Evolutionary conservation across 305 asterid species (phyloP).

Genomic region (Rubia tinctorum): DNA sequence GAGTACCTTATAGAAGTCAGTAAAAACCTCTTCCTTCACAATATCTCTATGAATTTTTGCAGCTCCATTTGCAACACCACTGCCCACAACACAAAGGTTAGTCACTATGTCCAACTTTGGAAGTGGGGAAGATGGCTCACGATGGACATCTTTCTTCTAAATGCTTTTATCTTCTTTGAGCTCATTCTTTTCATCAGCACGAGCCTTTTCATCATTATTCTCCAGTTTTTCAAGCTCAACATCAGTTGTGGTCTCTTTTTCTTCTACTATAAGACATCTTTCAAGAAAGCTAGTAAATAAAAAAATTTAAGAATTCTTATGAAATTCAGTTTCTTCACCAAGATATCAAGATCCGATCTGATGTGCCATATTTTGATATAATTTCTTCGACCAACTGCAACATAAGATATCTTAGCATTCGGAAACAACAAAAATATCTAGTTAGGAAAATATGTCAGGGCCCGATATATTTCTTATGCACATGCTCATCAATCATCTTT

Average conservation of each 20-base stretch:
- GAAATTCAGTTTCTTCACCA: slow-evolving; percentile 54
- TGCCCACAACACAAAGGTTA: slow-evolving; percentile 86
- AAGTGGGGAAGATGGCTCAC: slow-evolving; percentile 37
- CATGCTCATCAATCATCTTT: slow-evolving; percentile 84
- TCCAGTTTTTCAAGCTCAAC: slow-evolving; percentile 23
- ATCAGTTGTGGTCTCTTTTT: slow-evolving; percentile 27
- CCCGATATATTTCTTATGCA: slow-evolving; percentile 22
- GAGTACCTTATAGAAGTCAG: slow-evolving; percentile 74
- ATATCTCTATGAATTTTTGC: slow-evolving; percentile 91
- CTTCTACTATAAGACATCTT: slow-evolving; percentile 47
- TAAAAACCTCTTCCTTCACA: slow-evolving; percentile 80
- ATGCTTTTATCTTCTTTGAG: slow-evolving; percentile 27
- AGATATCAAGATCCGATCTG: slow-evolving; percentile 38
- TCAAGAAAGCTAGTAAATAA: slow-evolving; percentile 63
- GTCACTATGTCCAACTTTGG: slow-evolving; percentile 85
- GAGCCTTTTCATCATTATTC: slow-evolving; percentile 21
- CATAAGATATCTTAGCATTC: slow-evolving; percentile 23
- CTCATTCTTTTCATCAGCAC: slow-evolving; percentile 30
- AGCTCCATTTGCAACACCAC: slow-evolving; percentile 93
- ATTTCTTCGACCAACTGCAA: slow-evolving; percentile 68
- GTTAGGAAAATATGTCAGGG: slow-evolving; percentile 11
- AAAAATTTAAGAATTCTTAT: slow-evolving; percentile 87
- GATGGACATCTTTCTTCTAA: slow-evolving; percentile 27
- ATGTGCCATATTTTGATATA: slow-evolving; percentile 60
- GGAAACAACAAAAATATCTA: slow-evolving; percentile 14